These are phyloP conservation scores for Penicillium sp. DNA, from an alignment of 2,329 filamentous ascomycete species.

Conservation along the genomic window DNA sequence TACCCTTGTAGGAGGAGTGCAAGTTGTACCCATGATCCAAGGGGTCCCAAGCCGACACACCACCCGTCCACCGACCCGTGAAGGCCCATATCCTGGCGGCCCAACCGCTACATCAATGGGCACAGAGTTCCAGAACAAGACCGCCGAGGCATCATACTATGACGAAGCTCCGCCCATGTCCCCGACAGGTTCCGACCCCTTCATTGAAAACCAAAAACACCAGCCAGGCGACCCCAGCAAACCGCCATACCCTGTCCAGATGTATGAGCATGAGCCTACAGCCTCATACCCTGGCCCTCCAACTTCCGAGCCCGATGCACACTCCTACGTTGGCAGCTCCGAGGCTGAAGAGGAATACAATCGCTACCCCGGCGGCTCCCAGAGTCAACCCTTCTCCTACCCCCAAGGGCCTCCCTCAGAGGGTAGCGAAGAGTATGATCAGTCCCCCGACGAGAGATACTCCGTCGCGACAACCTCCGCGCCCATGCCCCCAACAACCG, in stretches of 20 bases:
- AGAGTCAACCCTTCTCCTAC: slow-evolving; percentile 55
- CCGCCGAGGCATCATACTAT: slow-evolving; percentile 51
- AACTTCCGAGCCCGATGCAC: slow-evolving; percentile 49
- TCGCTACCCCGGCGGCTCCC: slow-evolving; percentile 54
- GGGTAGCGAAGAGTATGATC: slow-evolving; percentile 56
- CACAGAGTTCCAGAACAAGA: slow-evolving; percentile 26
- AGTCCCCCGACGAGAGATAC: slow-evolving; percentile 49
- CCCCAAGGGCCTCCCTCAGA: slow-evolving; percentile 48
- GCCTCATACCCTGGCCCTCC: slow-evolving; percentile 32
- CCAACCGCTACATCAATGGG: slow-evolving; percentile 31
- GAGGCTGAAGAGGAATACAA: slow-evolving; percentile 66
- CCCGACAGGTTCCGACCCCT: slow-evolving; percentile 62
- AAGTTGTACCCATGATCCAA: slow-evolving; percentile 89
- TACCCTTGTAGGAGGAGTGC: slow-evolving; percentile 86
- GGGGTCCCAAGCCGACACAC: slow-evolving; percentile 59
- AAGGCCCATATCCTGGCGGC: slow-evolving; percentile 44
- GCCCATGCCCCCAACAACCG: slow-evolving; percentile 33
- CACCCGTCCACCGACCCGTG: slow-evolving; percentile 47
- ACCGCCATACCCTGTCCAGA: slow-evolving; percentile 29
- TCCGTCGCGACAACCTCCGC: slow-evolving; percentile 25
- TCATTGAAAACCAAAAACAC: slow-evolving; percentile 49
- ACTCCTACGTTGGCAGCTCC: slow-evolving; percentile 53
- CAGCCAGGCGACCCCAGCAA: slow-evolving; percentile 32
- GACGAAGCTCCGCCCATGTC: slow-evolving; percentile 47
- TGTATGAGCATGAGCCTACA: slow-evolving; percentile 41